Percentiles rank a stretch among this genome's conserved stretches.
Conservation (phyloP, 2,329 filamentous ascomycete species). For the Xylariomycetidae sp. region DNA sequence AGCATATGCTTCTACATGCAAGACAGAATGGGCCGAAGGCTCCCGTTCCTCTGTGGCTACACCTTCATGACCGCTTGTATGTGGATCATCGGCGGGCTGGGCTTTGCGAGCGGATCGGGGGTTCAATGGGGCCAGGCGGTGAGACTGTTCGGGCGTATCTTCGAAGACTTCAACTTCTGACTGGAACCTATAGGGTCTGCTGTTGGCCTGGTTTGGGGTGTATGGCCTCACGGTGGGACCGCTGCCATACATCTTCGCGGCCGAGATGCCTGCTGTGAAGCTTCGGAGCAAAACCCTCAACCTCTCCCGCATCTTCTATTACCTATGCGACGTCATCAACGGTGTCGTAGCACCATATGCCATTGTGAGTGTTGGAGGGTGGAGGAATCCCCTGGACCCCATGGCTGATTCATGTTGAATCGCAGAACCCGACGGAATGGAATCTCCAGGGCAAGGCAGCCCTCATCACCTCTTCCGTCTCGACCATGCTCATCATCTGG, state of each 20-base stretch:
- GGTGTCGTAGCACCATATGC: constrained; percentile 28
- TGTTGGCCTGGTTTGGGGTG: too few species aligned
- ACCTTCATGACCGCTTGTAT: not conserved
- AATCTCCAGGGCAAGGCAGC: constrained; percentile 30
- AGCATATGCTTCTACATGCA: not conserved
- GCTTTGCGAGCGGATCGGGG: too few species aligned
- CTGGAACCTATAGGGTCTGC: too few species aligned
- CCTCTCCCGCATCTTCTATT: not conserved
- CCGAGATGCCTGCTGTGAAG: not conserved
- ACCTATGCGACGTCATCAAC: constrained; percentile 19
- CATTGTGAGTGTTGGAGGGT: too few species aligned
- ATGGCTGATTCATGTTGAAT: too few species aligned
- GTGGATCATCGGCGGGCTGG: too few species aligned
- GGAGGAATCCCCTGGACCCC: too few species aligned
- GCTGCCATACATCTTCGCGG: not conserved
- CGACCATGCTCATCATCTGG: constrained; percentile 30
- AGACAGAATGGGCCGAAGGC: not conserved
- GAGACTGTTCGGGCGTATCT: too few species aligned
- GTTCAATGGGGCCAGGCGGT: too few species aligned
- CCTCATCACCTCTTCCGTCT: constrained; percentile 16
- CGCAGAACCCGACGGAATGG: constrained; percentile 22
- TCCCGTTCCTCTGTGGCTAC: not conserved
- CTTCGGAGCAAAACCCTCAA: not conserved
- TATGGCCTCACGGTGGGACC: constrained; percentile 2
- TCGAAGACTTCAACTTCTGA: not conserved